These are phyloP conservation scores for Fusarium anguioides DNA, from an alignment of 2,329 filamentous ascomycete species.

Conservation along the genomic window DNA sequence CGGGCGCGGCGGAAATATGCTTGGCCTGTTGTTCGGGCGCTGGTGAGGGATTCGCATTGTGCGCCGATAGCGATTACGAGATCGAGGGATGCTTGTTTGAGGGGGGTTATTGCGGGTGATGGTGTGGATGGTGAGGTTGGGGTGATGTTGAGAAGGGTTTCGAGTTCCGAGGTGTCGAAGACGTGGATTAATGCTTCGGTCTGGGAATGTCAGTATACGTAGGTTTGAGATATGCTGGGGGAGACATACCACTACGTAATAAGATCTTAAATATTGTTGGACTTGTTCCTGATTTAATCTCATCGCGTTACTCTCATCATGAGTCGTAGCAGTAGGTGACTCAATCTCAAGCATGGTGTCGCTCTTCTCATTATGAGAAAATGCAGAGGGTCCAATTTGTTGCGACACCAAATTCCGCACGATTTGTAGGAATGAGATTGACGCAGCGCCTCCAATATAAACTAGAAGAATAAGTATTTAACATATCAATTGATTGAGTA, in stretches of 20 bases:
- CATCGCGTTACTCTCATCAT: not conserved
- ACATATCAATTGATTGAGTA: not conserved
- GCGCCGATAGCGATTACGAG: conserved; percentile 44
- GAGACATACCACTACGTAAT: conserved; percentile 32
- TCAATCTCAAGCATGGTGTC: conserved; percentile 46
- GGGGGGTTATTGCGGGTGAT: not conserved
- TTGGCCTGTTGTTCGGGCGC: conserved; percentile 41
- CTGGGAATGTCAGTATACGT: conserved; percentile 18
- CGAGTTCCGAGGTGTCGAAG: conserved; percentile 47
- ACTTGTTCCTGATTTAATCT: not conserved
- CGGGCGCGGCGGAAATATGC: conserved; percentile 59
- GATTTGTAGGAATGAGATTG: conserved; percentile 65
- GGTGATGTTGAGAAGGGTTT: conserved; percentile 35
- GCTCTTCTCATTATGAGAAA: conserved; percentile 45
- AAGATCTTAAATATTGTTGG: conserved; percentile 27
- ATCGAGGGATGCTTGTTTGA: conserved; percentile 27
- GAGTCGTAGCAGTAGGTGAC: conserved; percentile 17
- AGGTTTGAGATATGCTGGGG: fast-evolving
- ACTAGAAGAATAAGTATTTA: conserved; percentile 47
- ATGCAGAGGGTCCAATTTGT: conserved; percentile 43
- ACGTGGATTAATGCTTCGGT: conserved; percentile 51
- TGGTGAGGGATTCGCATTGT: conserved; percentile 36
- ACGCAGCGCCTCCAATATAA: conserved; percentile 62
- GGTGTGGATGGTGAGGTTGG: too few species aligned
- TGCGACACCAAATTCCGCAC: conserved; percentile 42